Conservation (phyloP, 768 basidiomycete species). For the Suillus placidus region DNA sequence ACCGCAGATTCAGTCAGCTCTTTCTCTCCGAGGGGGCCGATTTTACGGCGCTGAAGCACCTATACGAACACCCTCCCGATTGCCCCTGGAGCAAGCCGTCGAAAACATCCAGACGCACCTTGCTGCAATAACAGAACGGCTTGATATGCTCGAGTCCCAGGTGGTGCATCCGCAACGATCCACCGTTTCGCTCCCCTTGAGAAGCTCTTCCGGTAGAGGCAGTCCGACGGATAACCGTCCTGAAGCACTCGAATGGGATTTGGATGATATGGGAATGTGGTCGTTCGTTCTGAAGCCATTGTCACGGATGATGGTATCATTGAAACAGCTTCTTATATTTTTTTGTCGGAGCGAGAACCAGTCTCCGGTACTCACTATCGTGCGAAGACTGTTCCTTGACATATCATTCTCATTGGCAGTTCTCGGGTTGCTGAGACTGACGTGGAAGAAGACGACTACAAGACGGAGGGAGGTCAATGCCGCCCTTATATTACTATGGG, state of each 20-base stretch:
- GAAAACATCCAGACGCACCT: slow-evolving; percentile 82
- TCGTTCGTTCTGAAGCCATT: slow-evolving; percentile 69
- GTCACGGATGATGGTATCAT: slow-evolving; percentile 47
- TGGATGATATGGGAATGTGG: slow-evolving; percentile 88
- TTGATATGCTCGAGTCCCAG: slow-evolving; percentile 63
- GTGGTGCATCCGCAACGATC: slow-evolving; percentile 41
- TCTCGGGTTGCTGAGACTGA: slow-evolving; percentile 54
- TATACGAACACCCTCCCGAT: slow-evolving; percentile 47
- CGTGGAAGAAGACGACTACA: slow-evolving; percentile 72
- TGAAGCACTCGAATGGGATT: slow-evolving; percentile 55
- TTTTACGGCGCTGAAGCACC: slow-evolving; percentile 36
- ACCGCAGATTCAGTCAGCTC: slow-evolving; percentile 41
- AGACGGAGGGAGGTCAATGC: slow-evolving; percentile 67
- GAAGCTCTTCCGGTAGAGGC: slow-evolving; percentile 43
- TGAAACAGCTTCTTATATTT: slow-evolving; percentile 58
- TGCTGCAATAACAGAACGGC: slow-evolving; percentile 78
- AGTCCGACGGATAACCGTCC: slow-evolving; percentile 42
- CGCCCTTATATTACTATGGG: slow-evolving; percentile 71
- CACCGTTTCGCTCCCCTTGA: slow-evolving; percentile 42
- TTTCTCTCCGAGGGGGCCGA: slow-evolving; percentile 39
- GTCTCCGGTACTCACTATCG: slow-evolving; percentile 66
- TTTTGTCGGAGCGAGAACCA: slow-evolving; percentile 60
- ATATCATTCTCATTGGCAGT: slow-evolving; percentile 72
- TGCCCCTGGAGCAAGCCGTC: slow-evolving; percentile 68
- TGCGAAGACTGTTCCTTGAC: slow-evolving; percentile 78